Conservation (phyloP, 192 early-diverging fungal genomes). For the Entomortierella lignicola region DNA sequence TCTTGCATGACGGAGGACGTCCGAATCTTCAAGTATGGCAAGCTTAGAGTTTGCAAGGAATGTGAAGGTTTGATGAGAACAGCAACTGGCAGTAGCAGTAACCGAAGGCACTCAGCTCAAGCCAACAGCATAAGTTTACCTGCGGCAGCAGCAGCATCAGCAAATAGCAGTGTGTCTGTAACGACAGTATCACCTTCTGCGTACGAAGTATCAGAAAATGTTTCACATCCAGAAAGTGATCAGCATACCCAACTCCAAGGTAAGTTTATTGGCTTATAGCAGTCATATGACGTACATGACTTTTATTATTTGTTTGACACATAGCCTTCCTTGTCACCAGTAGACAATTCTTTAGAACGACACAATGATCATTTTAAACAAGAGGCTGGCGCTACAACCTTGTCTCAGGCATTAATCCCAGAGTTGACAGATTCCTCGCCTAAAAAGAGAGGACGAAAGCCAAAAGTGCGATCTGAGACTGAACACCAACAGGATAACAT, state of each 20-base stretch:
- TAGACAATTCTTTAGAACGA: no score
- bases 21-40: constrained; percentile 15
- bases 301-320: no score
- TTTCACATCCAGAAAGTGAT: no score
- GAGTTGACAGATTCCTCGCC: neutral
- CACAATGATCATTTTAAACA: no score
- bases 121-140: neutral
- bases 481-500: neutral
- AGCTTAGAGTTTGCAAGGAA: constrained; percentile 9
- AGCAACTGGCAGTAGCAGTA: constrained; percentile 19
- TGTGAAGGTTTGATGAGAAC: constrained; percentile 19
- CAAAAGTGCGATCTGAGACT: neutral
- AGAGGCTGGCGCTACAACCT: neutral
- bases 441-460: constrained; percentile 17
- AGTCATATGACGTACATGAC: no score
- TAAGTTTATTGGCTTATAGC: no score
- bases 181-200: no score
- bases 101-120: constrained; percentile 1
- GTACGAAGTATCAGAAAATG: no score
- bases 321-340: no score
- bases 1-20: constrained; percentile 1
- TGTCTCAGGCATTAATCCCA: neutral
- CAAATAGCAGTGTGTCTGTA: no score
- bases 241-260: no score
- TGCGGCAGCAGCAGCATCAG: no score